phyloP scores from a whole-genome alignment of 176 grass and related monocot species.

The Oryza rufipogon region DNA sequence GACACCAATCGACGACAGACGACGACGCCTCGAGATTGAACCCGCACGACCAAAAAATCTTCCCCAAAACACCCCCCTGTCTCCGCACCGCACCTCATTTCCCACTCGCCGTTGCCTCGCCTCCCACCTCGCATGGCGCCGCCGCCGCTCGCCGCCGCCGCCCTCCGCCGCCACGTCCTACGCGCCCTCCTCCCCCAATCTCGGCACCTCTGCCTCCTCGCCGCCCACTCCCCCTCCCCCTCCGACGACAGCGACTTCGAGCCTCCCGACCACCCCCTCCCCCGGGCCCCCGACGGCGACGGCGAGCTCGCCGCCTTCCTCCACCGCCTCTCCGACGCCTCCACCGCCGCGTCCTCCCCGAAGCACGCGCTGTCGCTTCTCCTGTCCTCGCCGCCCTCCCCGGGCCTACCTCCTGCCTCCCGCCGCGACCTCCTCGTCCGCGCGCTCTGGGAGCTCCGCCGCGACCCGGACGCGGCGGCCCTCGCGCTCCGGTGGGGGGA shows the following conservation, averaged over 20 bases:
- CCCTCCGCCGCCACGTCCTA: constrained; percentile 22
- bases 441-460: constrained; percentile 75
- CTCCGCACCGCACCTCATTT: too few species aligned
- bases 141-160: constrained; percentile 14
- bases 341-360: constrained; percentile 47
- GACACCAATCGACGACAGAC: background rate
- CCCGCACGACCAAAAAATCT: background rate
- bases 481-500: constrained; percentile 69
- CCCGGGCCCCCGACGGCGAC: constrained; percentile 19
- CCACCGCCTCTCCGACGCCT: constrained; percentile 58
- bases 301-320: constrained; percentile 66
- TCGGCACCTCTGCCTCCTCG: background rate
- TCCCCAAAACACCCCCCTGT: background rate
- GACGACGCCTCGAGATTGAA: background rate
- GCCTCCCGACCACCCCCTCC: constrained; percentile 12
- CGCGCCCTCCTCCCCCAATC: background rate
- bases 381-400: constrained; percentile 26
- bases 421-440: constrained; percentile 48
- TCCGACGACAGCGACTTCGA: constrained; percentile 72
- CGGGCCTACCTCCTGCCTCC: constrained; percentile 16
- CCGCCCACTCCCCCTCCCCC: background rate
- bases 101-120: too few species aligned
- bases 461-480: constrained; percentile 55
- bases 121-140: constrained; percentile 44
- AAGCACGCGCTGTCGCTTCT: constrained; percentile 63